These are phyloP conservation scores for Trichomonas vaginalis DNA, from an alignment of 208 protist genomes.

Conservation along the genomic window DNA sequence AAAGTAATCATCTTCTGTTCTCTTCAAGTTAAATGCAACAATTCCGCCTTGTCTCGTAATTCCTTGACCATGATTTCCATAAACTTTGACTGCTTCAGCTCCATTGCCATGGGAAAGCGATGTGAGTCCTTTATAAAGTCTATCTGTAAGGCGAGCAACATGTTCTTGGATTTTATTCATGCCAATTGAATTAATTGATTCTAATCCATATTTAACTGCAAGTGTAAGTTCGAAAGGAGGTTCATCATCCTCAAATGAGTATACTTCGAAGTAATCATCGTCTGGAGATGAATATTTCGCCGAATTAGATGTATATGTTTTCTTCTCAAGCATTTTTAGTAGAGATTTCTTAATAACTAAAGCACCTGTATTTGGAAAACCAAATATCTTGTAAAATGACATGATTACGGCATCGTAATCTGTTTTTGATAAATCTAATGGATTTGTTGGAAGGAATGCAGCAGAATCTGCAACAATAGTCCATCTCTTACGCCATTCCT, in stretches of 20 bases:
- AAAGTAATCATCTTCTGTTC: not conserved
- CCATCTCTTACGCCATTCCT: not conserved
- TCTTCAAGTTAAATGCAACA: slow-evolving; percentile 5
- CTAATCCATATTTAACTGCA: not conserved
- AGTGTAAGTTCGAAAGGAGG: not conserved
- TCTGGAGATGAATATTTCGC: not conserved
- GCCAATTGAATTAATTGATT: not conserved
- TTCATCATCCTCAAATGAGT: slow-evolving; percentile 18
- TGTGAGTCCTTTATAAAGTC: not conserved
- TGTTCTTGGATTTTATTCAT: not conserved
- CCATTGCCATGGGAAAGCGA: not conserved
- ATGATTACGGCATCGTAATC: not conserved
- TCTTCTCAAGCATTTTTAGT: not conserved
- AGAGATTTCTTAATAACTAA: slow-evolving; percentile 11
- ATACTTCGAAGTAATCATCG: not conserved
- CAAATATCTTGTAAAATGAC: slow-evolving; percentile 27
- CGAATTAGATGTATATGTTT: not conserved
- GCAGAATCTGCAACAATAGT: slow-evolving; percentile 10
- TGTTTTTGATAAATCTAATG: not conserved
- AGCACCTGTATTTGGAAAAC: slow-evolving; percentile 18
- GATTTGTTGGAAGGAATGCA: slow-evolving; percentile 20
- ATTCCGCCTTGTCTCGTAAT: not conserved
- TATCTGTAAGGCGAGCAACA: not conserved
- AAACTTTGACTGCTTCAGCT: not conserved
- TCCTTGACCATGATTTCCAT: slow-evolving; percentile 6